These are phyloP conservation scores for Diutina pseudorugosa DNA, from an alignment of 1,139 yeast genomes.

Conservation along the genomic window DNA sequence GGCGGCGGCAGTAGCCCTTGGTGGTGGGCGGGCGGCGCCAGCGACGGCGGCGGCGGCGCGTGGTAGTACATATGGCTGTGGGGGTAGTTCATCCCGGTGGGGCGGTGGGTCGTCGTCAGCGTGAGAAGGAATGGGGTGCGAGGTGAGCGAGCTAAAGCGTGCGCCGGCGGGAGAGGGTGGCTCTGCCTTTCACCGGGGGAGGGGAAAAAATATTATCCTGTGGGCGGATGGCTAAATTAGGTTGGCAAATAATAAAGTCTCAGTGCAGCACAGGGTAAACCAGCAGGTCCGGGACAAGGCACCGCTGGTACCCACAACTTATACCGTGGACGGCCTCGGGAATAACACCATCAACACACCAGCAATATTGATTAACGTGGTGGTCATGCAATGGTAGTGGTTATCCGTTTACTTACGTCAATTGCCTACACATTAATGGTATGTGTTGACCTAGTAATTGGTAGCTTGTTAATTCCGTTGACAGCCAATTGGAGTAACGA, in stretches of 20 bases:
- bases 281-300: too few relatives aligned
- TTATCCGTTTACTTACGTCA: too few relatives aligned
- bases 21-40: not conserved
- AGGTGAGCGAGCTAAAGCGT: not conserved
- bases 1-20: slow-evolving; percentile 2
- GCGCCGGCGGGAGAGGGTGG: not conserved
- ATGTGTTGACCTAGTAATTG: too few relatives aligned
- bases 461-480: too few relatives aligned
- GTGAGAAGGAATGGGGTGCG: not conserved
- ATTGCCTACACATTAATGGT: too few relatives aligned
- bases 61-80: slow-evolving; percentile 2
- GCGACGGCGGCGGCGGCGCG: not conserved
- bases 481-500: too few relatives aligned
- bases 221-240: not conserved
- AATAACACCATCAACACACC: too few relatives aligned
- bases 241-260: not conserved
- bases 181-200: not conserved
- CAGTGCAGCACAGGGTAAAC: not conserved
- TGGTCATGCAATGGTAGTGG: too few relatives aligned
- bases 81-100: slow-evolving; percentile 1
- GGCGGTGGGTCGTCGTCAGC: not conserved
- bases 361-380: too few relatives aligned
- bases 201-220: not conserved
- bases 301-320: too few relatives aligned
- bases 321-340: too few relatives aligned